Conservation (phyloP, 31 red algal species). For the Porphyra umbilicalis region DNA sequence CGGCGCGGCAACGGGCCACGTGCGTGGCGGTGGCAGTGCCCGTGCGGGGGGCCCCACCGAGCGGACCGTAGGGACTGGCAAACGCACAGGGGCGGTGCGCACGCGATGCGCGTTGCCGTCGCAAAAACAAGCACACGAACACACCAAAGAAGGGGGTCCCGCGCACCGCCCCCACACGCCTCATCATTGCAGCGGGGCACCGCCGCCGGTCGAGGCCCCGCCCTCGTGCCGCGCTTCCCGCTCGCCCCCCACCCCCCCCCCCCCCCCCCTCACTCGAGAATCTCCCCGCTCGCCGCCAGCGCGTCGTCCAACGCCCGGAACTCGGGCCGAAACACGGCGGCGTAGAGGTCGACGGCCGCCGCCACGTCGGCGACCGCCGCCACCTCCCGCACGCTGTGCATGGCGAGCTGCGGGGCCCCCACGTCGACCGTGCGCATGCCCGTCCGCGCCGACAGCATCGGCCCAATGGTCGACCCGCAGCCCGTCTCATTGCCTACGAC, state of each 20-base stretch:
- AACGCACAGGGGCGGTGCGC: not conserved
- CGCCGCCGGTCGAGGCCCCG: too few species aligned
- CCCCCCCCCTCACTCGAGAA: not conserved
- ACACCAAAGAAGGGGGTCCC: not conserved
- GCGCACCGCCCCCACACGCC: not conserved
- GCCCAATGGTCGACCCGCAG: slow-evolving; percentile 88
- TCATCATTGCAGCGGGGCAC: too few species aligned
- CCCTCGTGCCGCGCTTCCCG: too few species aligned
- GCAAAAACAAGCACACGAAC: too few species aligned
- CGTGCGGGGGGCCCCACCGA: too few species aligned
- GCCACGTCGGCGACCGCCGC: slow-evolving; percentile 6
- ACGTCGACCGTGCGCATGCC: slow-evolving; percentile 83
- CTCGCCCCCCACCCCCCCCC: too few species aligned
- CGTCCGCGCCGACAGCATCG: slow-evolving; percentile 41
- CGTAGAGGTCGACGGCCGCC: not conserved
- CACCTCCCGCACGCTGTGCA: slow-evolving; percentile 82
- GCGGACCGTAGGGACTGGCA: not conserved
- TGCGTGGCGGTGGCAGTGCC: too few species aligned
- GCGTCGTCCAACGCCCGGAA: not conserved
- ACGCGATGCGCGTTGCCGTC: too few species aligned
- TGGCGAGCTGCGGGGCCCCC: slow-evolving; percentile 61
- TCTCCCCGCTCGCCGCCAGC: not conserved
- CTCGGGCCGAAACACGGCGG: not conserved
- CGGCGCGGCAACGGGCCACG: too few species aligned
- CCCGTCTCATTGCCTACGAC: slow-evolving; percentile 84